Conservation (phyloP, 2,329 filamentous ascomycete species). For the Fusarium foetens region DNA sequence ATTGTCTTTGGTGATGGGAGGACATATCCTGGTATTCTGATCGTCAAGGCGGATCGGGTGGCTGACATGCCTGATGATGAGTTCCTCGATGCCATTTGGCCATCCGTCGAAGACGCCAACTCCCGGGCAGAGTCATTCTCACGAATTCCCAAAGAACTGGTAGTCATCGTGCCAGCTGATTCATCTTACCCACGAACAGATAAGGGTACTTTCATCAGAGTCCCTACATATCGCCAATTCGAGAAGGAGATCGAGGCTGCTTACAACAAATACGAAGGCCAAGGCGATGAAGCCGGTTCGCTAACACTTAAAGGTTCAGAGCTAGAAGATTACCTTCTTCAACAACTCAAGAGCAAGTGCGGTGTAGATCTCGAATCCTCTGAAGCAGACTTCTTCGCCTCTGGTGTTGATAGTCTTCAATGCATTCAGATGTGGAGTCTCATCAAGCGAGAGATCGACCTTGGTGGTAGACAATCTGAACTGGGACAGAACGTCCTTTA, state of each 20-base stretch:
- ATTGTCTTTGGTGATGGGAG: conserved; percentile 67
- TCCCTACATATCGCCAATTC: conserved; percentile 59
- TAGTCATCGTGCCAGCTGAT: conserved; percentile 58
- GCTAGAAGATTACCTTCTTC: conserved; percentile 46
- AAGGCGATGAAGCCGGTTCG: neutral
- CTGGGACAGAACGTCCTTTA: conserved; percentile 68
- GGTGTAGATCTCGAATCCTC: neutral
- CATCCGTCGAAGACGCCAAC: conserved; percentile 63
- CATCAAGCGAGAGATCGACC: conserved; percentile 62
- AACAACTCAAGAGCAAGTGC: conserved; percentile 47
- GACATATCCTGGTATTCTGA: conserved; percentile 62
- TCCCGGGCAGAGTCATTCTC: conserved; percentile 61
- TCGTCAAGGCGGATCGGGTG: conserved; percentile 61
- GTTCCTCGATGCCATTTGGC: conserved; percentile 60
- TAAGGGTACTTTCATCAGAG: conserved; percentile 64
- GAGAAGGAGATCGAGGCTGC: conserved; percentile 55
- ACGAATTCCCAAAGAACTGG: conserved; percentile 62
- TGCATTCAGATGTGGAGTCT: conserved; percentile 64
- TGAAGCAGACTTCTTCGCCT: conserved; percentile 64
- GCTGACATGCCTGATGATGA: conserved; percentile 54
- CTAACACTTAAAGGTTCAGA: conserved; percentile 28
- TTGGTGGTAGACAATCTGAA: conserved; percentile 52
- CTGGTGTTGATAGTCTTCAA: conserved; percentile 68
- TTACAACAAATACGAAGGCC: conserved; percentile 44
- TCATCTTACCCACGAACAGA: conserved; percentile 61